These are phyloP conservation scores for Raphanus sativus DNA, from an alignment of 345 rosid genomes.

Conservation along the genomic window DNA sequence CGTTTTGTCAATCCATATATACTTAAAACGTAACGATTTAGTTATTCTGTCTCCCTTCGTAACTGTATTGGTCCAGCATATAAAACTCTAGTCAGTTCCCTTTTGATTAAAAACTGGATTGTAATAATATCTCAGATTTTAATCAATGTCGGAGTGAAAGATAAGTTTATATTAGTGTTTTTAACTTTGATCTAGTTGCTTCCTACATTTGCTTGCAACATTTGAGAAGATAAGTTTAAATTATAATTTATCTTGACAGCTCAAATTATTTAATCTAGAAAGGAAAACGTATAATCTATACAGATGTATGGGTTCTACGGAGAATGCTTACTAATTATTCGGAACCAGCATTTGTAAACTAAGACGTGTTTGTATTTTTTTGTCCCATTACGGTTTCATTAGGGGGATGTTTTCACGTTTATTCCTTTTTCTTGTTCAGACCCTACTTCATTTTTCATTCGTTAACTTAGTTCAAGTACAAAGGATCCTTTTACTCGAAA, in stretches of 20 bases:
- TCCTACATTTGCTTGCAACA: background rate
- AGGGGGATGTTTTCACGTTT: background rate
- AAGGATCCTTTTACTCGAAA: too few relatives aligned
- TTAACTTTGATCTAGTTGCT: background rate
- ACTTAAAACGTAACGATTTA: background rate
- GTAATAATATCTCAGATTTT: background rate
- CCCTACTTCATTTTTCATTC: too few relatives aligned
- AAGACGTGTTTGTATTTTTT: slow-evolving; percentile 36
- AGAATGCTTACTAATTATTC: slow-evolving; percentile 16
- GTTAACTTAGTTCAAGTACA: too few relatives aligned
- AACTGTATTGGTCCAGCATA: slow-evolving; percentile 3
- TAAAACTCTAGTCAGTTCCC: slow-evolving; percentile 2
- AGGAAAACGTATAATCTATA: slow-evolving; percentile 13
- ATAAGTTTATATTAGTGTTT: background rate
- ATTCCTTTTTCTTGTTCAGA: too few relatives aligned
- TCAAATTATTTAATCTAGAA: background rate
- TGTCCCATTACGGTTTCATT: slow-evolving; percentile 14
- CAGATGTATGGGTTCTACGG: slow-evolving; percentile 12
- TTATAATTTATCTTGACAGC: background rate
- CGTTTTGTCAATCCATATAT: background rate
- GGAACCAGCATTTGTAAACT: slow-evolving; percentile 15
- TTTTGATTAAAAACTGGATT: background rate
- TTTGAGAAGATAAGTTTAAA: background rate
- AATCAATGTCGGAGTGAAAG: background rate
- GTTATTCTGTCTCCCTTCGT: background rate